Evolutionary conservation across 2,329 filamentous ascomycete genomes (phyloP).

Genomic region (Stachybotrys chartarum): DNA sequence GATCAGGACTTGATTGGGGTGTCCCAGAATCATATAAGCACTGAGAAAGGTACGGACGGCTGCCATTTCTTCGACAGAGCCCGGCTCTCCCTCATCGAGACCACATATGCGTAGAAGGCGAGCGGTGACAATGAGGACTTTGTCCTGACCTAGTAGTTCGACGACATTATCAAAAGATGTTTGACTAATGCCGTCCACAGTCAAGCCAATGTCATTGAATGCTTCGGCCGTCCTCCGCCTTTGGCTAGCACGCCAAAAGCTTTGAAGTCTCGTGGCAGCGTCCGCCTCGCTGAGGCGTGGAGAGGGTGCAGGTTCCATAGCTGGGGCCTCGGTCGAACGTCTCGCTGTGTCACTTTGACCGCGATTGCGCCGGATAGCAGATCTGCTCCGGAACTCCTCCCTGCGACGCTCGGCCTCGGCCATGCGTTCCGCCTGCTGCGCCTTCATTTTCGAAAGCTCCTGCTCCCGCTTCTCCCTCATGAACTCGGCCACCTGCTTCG

Average conservation of each 20-base stretch:
- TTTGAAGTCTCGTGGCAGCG: conserved; percentile 61
- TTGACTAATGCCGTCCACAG: conserved; percentile 61
- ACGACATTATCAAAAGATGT: conserved; percentile 71
- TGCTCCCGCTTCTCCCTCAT: conserved; percentile 76
- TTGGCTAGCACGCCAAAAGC: conserved; percentile 57
- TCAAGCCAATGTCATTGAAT: conserved; percentile 60
- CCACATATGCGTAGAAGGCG: conserved; percentile 63
- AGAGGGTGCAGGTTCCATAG: conserved; percentile 35
- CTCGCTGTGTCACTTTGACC: conserved; percentile 44
- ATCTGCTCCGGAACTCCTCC: conserved; percentile 53
- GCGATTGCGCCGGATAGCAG: conserved; percentile 43
- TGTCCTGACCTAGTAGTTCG: conserved; percentile 57
- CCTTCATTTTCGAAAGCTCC: conserved; percentile 60
- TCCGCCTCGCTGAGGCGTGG: conserved; percentile 46
- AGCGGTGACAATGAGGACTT: conserved; percentile 58
- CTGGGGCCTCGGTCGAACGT: conserved; percentile 41
- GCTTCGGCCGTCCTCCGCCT: conserved; percentile 55
- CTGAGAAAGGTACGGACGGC: conserved; percentile 70
- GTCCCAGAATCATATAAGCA: conserved; percentile 72
- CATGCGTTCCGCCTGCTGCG: conserved; percentile 73
- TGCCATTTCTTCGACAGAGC: conserved; percentile 61
- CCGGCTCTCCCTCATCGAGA: conserved; percentile 55
- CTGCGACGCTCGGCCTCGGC: conserved; percentile 70
- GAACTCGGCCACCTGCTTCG: conserved; percentile 74
- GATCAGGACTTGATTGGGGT: conserved; percentile 70